phyloP scores from a whole-genome alignment of 345 rosid species.

The Eucalyptus cloeziana region DNA sequence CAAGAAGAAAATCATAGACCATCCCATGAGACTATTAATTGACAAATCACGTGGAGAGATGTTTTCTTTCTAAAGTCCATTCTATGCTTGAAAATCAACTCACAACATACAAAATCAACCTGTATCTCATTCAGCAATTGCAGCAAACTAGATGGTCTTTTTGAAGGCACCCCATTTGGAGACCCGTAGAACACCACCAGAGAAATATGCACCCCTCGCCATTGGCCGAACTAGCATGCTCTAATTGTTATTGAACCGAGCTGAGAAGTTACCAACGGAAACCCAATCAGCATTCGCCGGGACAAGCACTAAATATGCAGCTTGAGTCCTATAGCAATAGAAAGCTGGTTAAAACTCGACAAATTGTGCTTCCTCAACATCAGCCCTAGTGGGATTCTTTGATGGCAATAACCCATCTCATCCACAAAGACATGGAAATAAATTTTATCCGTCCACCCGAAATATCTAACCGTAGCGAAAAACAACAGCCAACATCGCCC shows the following conservation, averaged over 20 bases:
- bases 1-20: neutral
- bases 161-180: constrained; percentile 82
- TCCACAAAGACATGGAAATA: neutral
- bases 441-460: neutral
- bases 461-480: neutral
- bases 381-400: neutral
- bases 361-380: neutral
- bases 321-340: neutral
- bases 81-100: neutral
- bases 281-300: neutral
- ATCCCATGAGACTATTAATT: neutral
- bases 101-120: constrained; percentile 19
- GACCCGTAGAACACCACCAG: constrained; percentile 81
- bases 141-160: constrained; percentile 74
- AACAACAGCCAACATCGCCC: neutral
- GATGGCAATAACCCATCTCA: neutral
- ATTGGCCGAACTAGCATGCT: neutral
- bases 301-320: neutral
- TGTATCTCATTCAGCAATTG: constrained; percentile 66
- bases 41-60: neutral
- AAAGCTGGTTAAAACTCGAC: neutral
- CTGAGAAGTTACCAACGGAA: constrained; percentile 10
- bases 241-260: constrained; percentile 15
- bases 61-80: neutral
- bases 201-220: constrained; percentile 41